Evolutionary conservation across 1,139 yeast species (phyloP), one percentile per base, ranked within the genome.

Genomic region (Ashbya aceris): DNA sequence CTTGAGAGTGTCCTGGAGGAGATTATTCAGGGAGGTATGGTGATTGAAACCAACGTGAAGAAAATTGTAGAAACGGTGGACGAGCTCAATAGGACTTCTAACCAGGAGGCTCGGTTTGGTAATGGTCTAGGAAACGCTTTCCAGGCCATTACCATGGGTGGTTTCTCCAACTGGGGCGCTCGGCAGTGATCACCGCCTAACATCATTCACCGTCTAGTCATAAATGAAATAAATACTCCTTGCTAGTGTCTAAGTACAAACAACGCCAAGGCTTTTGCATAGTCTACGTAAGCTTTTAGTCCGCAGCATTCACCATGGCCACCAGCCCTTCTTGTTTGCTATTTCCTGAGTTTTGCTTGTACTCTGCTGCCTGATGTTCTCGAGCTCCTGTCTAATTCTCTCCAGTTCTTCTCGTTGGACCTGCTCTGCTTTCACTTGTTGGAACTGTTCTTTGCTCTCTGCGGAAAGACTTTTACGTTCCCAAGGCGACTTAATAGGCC

Each of bases 21-120:
- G 55, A 83, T 91, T 33, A 83, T 91, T 1, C 98, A 91, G 60
- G 98, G 97, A 27, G 99, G 99, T 0, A 82, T 93, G 94, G 98
- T 91, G n/a, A 85, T 93, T 32, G 98, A 91, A 60, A 89, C 98
- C 1, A 86, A 82, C 54, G 85, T 87, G 26, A 62, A 68, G 33
- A 76, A 84, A 49, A 87, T 91, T 32, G 96, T 89, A n/a, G 70
- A 70, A n/a, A 87, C 93, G 0, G 82, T 81, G 8, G 68, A 64
- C 45, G 62, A 61, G 34, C 44, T 62, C 30, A 64, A 64, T 43
- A 53, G 54, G 29, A 56, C 56, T 7, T 48, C 57, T 7, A 58
- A 54, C 28, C 41, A 51, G 5, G 61, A 56, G 9, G 50, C 49
- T 7, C 48, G 49, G 14, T 44, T 56, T 4, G 48, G 48, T 12